Evolutionary conservation across 2,329 filamentous ascomycete species (phyloP), one percentile per base, ranked within the genome.

Genomic region (Fusarium anthophilum): DNA sequence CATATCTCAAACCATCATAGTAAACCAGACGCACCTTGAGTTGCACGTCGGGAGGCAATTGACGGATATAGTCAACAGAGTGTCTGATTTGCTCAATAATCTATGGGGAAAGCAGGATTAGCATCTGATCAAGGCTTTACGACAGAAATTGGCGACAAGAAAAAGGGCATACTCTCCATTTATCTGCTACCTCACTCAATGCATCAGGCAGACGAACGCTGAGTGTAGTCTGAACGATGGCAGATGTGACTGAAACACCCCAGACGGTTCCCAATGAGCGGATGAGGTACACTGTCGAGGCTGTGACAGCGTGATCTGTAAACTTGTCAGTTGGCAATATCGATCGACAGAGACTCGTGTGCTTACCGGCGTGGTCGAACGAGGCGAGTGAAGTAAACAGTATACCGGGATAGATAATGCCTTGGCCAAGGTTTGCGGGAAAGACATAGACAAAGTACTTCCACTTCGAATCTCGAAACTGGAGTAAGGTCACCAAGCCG

Each of bases 221-320:
- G 72, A 92, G 84, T 63, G 87, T 88, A 64, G 89, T 92, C 80
- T 92, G 90, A 39, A 91, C 84, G 50, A 92, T 89, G 12, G 90
- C 86, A 14, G 90, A 90, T 1, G 89, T 89, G 41, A 90, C 83
- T 2, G 90, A 90, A 4, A 92, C 90, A 15, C 90, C 90, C 86
- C 89, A 92, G 22, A 92, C 90, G 0, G 87, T 88, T 5, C 90
- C 90, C 7, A 92, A 81, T 1, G 89, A 91, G 32, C 90, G 87
- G 48, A 92, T 86, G 26, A 92, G 84, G 77, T 92, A 92, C 12
- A 91, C 87, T 0, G 88, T 91, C 4, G 89, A 91, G 6, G 90
- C 86, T 0, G 87, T 88, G 4, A 91, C 89, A 17, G 90, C 89
- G 75, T 92, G 89, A 59, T 91, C 90, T 91, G 37, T 7, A 32